Evolutionary conservation across 2,329 filamentous ascomycete genomes (phyloP).

Genomic region (Colletotrichum camelliae): DNA sequence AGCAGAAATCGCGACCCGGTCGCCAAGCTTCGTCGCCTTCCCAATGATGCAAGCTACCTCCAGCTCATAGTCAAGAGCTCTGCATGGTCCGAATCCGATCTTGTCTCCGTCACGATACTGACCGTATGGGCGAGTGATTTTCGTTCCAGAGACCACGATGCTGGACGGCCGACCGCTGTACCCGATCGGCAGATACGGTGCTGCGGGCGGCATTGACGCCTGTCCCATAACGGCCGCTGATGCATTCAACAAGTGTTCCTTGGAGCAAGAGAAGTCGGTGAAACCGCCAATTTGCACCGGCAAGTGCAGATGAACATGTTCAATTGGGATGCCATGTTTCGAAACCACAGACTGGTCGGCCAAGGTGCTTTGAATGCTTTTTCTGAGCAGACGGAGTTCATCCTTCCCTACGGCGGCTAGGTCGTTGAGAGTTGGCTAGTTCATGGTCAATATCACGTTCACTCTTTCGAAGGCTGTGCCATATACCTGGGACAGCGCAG

Average conservation of each 20-base stretch:
- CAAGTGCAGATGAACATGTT: conserved; percentile 47
- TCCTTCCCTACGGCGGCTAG: conserved; percentile 51
- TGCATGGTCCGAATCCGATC: conserved; percentile 34
- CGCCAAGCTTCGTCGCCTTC: conserved; percentile 39
- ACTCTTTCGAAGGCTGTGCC: conserved; percentile 14
- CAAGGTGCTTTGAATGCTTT: conserved; percentile 41
- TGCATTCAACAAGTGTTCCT: conserved; percentile 58
- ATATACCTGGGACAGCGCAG: background rate
- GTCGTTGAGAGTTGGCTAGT: conserved; percentile 47
- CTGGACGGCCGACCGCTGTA: conserved; percentile 62
- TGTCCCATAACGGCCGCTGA: conserved; percentile 43
- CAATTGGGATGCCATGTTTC: conserved; percentile 16
- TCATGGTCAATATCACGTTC: conserved; percentile 30
- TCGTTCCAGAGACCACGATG: conserved; percentile 53
- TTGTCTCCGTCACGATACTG: conserved; percentile 33
- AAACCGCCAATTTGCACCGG: conserved; percentile 63
- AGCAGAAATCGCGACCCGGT: conserved; percentile 45
- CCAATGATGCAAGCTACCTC: conserved; percentile 52
- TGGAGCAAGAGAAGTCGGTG: conserved; percentile 59
- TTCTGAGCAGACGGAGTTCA: conserved; percentile 42
- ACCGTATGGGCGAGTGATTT: conserved; percentile 51
- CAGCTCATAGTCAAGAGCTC: conserved; percentile 46
- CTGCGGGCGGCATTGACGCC: conserved; percentile 46
- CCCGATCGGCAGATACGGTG: conserved; percentile 53
- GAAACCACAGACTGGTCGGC: background rate